Percentiles rank a stretch among this genome's conserved stretches.
phyloP scores from a whole-genome alignment of 73 alveolate species.

The Paramecium primaurelia region DNA sequence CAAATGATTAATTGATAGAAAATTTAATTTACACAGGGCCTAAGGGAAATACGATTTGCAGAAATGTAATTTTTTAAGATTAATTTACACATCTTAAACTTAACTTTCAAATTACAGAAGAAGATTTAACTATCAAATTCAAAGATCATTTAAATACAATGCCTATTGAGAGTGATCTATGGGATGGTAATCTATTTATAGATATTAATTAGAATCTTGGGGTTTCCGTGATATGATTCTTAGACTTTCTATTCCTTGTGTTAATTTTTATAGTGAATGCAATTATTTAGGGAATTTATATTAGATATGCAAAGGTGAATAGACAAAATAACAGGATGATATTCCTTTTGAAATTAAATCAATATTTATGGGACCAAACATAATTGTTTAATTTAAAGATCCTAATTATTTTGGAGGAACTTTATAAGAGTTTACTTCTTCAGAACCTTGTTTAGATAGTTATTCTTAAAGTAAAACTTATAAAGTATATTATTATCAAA shows the following conservation, averaged over 20 bases:
- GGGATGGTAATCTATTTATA: neutral
- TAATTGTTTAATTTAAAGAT: neutral
- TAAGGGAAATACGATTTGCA: neutral
- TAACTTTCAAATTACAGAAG: neutral
- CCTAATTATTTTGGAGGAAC: neutral
- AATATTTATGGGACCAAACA: neutral
- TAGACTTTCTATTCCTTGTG: neutral
- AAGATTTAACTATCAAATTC: neutral
- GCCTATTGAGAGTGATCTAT: neutral
- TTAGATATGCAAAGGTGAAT: neutral
- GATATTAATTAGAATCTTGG: neutral
- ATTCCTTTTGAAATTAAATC: neutral
- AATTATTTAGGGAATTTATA: neutral
- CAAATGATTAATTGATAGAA: neutral
- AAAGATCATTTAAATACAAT: neutral
- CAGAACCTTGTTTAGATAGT: neutral
- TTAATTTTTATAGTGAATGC: neutral
- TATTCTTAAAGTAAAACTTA: neutral
- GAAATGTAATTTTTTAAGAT: neutral
- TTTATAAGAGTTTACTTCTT: neutral
- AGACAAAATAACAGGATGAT: no score
- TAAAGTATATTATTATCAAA: no score
- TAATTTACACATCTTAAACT: no score
- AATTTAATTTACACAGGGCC: no score
- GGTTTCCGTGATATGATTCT: neutral